These are phyloP conservation scores for Pichia sp. DNA, from an alignment of 1,139 yeast species.

Conservation along the genomic window DNA sequence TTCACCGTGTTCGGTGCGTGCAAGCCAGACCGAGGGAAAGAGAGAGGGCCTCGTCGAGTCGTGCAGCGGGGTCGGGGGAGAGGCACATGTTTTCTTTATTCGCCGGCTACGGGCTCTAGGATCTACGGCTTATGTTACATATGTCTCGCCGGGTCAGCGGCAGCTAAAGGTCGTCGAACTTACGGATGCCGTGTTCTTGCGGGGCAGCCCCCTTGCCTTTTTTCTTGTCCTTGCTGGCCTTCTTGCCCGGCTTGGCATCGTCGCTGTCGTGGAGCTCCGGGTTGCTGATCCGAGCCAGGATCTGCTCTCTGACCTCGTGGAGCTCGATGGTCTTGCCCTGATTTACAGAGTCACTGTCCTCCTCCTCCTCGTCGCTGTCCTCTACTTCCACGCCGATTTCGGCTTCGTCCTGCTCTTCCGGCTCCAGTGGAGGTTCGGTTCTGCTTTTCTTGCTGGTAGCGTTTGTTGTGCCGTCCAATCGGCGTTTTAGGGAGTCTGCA, in stretches of 20 bases:
- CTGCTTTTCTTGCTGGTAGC: not conserved
- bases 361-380: conserved; percentile 16
- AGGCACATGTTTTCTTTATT: not conserved
- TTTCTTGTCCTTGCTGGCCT: conserved; percentile 36
- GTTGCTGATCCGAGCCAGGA: conserved; percentile 25
- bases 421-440: not conserved
- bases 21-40: not conserved
- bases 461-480: conserved; percentile 1
- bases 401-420: conserved; percentile 13
- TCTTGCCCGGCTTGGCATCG: conserved; percentile 25
- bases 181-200: conserved; percentile 63
- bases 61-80: not conserved
- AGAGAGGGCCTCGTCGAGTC: not conserved
- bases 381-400: conserved; percentile 18
- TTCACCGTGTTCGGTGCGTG: not conserved
- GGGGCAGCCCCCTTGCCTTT: conserved; percentile 40
- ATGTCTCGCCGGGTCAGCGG: not conserved
- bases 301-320: conserved; percentile 24
- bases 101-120: too few species aligned
- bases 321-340: conserved; percentile 17
- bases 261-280: conserved; percentile 23
- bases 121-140: too few species aligned
- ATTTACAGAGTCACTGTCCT: not conserved
- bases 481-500: conserved; percentile 12
- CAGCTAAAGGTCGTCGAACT: conserved; percentile 56